Evolutionary conservation across 2,329 filamentous ascomycete species (phyloP).

Genomic region (Mycosphaerella sp.): DNA sequence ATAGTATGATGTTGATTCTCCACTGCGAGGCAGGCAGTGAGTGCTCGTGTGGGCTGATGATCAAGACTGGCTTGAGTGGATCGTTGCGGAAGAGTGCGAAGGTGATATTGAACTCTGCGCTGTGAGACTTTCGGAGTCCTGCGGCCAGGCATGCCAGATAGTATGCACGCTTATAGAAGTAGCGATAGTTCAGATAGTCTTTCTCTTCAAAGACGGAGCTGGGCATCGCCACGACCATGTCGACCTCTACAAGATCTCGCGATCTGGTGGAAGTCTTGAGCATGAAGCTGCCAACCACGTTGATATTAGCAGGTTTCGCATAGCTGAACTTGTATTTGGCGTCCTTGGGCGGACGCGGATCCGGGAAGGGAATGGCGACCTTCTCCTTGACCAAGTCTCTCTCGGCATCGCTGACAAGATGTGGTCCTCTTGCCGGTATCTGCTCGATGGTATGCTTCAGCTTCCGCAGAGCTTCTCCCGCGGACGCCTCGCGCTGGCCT

Average conservation of each 20-base stretch:
- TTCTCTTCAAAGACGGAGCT: conserved; percentile 76
- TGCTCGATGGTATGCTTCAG: conserved; percentile 54
- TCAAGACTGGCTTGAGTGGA: conserved; percentile 60
- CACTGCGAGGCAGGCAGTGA: conserved; percentile 40
- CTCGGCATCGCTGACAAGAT: conserved; percentile 59
- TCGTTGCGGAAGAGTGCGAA: conserved; percentile 32
- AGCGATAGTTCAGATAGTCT: conserved; percentile 86
- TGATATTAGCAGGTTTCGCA: conserved; percentile 67
- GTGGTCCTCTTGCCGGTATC: conserved; percentile 47
- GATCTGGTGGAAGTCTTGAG: conserved; percentile 65
- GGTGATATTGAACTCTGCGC: conserved; percentile 48
- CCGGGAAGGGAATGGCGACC: conserved; percentile 74
- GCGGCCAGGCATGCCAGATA: conserved; percentile 78
- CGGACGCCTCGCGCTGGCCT: conserved; percentile 49
- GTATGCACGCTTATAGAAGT: conserved; percentile 91
- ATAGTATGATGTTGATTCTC: conserved; percentile 70
- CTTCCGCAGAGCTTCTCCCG: conserved; percentile 50
- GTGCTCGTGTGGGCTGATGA: conserved; percentile 36
- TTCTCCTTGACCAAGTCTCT: conserved; percentile 61
- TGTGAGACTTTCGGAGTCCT: conserved; percentile 58
- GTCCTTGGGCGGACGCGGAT: conserved; percentile 69
- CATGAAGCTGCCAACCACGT: conserved; percentile 83
- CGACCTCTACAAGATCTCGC: conserved; percentile 51
- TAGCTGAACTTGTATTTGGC: conserved; percentile 78
- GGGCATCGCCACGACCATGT: conserved; percentile 86